Evolutionary conservation across 2,329 filamentous ascomycete species (phyloP), one percentile per base, ranked within the genome.

Genomic region (Penicillium sp.): DNA sequence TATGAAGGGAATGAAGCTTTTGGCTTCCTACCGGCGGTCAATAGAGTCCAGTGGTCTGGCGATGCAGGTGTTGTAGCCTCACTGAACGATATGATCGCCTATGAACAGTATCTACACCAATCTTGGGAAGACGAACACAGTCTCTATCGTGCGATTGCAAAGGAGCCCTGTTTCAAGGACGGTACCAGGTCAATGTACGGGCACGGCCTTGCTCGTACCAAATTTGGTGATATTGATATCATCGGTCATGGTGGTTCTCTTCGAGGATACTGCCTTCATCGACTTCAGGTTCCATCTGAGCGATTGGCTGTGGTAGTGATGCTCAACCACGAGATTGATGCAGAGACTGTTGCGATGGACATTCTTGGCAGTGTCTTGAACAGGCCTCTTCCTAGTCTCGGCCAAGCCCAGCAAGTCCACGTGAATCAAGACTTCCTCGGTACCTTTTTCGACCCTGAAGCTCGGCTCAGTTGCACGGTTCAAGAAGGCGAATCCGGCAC

Each of bases 261-360:
- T 11, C 39, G 39, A 29, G 39, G 39, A 18, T 41, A 18, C 39
- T 41, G 39, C 11, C 39, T 41, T 5, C 39, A 41, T 24, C n/a
- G 39, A 41, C 39, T 41, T 13, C 39, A 41, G 24, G 28, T 13
- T 24, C 28, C 39, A 18, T 41, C 39, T 9, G 39, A 41, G 24
- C 28, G 39, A 11, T 12, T 41, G 39, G 39, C 39, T 6, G 32
- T 41, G 28, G 39, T 41, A 27, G 39, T 41, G 7, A 41, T 41
- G 39, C 39, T 41, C 28, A 41, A 41, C 9, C 39, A 41, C 32
- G 39, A 41, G 7, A 41, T 41, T 13, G 39, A 41, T 12, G 39
- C 39, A 12, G 39, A 41, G 39, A 41, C 13, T 13, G 32, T 41
- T 18, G 39, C 39, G 9, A 18, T 29, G 27, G 5, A 33, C 24